Evolutionary conservation across 352 stramenopile species (phyloP), one percentile per base, ranked within the genome.

Genomic region (Globisporangium acanthophoron): DNA sequence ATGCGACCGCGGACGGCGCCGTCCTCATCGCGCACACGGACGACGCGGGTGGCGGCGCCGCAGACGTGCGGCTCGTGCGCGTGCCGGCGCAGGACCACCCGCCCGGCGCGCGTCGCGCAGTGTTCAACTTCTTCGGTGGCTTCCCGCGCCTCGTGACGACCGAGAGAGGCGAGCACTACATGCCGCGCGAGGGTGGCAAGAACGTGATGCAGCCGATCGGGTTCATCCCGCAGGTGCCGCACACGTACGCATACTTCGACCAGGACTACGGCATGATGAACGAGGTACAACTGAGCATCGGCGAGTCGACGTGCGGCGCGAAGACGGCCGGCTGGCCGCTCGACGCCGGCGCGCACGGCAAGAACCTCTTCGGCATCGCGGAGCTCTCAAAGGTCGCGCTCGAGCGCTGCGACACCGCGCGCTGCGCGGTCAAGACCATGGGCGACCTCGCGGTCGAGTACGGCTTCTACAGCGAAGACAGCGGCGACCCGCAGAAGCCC

Each of bases 181-280:
- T 61, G 24, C 78, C 74, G 0, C 37, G 37, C 37, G 37, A 54
- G 59, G 5, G 44, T 41, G 11, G 56, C 64, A 8, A 87, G 43
- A 37, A 65, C 11, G 69, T 84, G 18, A 69, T 58, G 37, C 69
- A 58, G 45, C 83, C 91, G 3, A 61, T 97, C 51, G 88, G 88
- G 3, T 90, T 76, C 56, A 92, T 97, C 47, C 81, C 87, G n/a
- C 82, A 98, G 66, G 85, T 98, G 1, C 46, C 67, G 18, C 81
- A 95, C 66, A 98, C 95, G 27, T 97, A 88, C 69, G 92, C 79
- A 12, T 98, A 98, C 70, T 91, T 96, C 52, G 94, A 98, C 62
- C 92, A 97, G 51, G 85, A 93, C 66, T 95, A 98, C 62, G 92
- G 87, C 39, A 92, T 97, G 69, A 96, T 98, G 71, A 98, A 98